Evolutionary conservation across 192 early-diverging fungal genomes (phyloP).

Genomic region (Entophlyctis helioformis): DNA sequence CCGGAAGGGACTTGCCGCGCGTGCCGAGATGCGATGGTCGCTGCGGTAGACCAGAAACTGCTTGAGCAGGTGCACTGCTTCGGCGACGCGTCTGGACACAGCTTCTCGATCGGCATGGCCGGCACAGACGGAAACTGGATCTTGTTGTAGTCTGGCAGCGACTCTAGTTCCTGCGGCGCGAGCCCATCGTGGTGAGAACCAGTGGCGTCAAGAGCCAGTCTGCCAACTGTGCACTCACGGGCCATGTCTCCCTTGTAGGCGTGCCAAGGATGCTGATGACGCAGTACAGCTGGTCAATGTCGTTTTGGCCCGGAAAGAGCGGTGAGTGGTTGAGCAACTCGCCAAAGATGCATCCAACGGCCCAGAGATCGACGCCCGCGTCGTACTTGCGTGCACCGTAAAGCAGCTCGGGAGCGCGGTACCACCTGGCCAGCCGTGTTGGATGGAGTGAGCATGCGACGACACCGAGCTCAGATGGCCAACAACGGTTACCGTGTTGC

Average conservation of each 20-base stretch:
- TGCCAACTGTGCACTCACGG: constrained; percentile 13
- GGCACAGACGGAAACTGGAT: constrained; percentile 37
- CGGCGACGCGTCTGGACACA: constrained; percentile 37
- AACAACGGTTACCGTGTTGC: constrained; percentile 23
- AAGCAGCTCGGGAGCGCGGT: constrained; percentile 48
- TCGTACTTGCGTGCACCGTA: constrained; percentile 49
- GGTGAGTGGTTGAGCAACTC: constrained; percentile 49
- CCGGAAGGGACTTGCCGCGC: too few species aligned
- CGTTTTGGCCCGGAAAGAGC: constrained; percentile 49
- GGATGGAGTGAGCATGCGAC: not conserved
- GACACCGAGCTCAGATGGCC: not conserved
- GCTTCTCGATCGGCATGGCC: constrained; percentile 13
- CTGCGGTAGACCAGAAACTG: constrained; percentile 40
- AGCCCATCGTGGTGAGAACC: too few species aligned
- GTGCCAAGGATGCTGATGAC: constrained; percentile 35
- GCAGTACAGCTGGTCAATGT: constrained; percentile 48
- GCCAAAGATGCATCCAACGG: constrained; percentile 53
- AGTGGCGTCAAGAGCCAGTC: too few species aligned
- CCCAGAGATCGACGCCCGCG: constrained; percentile 50
- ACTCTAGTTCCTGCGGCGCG: constrained; percentile 25
- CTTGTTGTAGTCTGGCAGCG: constrained; percentile 48
- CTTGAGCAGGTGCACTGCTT: constrained; percentile 30
- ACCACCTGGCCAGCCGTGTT: constrained; percentile 34
- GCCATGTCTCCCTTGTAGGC: constrained; percentile 36
- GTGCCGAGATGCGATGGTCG: constrained; percentile 26